Evolutionary conservation across 495 filamentous ascomycete species (phyloP), one percentile per base, ranked within the genome.

Genomic region (Mycothermus thermophilus): DNA sequence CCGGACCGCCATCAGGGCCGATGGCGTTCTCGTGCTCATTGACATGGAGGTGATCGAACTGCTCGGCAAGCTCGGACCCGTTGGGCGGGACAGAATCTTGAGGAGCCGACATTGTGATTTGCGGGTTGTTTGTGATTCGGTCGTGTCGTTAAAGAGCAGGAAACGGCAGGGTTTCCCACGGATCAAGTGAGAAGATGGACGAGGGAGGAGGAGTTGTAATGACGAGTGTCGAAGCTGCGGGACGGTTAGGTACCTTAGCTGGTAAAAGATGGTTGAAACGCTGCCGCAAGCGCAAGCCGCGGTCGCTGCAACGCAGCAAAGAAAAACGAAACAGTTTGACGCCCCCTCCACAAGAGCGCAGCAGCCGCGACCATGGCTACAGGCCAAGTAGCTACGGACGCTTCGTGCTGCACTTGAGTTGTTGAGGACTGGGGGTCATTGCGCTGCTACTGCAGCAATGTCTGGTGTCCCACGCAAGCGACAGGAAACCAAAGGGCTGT

Each of bases 1-100:
- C 69, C 34, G 72, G 62, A 45, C 83, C 79, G 26, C 79, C 72
- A 34, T 83, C 77, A 15, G 72, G 76, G 13, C 72, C 72, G 25
- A 75, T 42, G 35, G 70, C 71, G 20, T 69, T 58, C 36, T 78
- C 74, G 21, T 67, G 63, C 27, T 64, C 63, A 23, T 50, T 46
- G 33, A 70, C 45, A 36, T 68, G 66, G 17, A 69, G 51, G 24
- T 59, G 57, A 20, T 66, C 60, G 25, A 66, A 35, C 34, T 63
- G 51, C 27, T 76, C 70, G 32, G 57, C 43, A 46, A 78, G 61
- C n/a, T 64, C 57, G 40, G 41, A 48, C 36, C 54, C 62, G 40
- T 62, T 63, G 37, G 57, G 37, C 28, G 56, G 34, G 30, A 54
- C 34, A 15, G 50, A 29, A 18, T 72, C 66, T 55, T 69, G 66